Percentiles rank a stretch among this genome's conserved stretches.
Evolutionary conservation across 306 rosid genomes (phyloP).

Genomic region (Acacia melanoxylon): DNA sequence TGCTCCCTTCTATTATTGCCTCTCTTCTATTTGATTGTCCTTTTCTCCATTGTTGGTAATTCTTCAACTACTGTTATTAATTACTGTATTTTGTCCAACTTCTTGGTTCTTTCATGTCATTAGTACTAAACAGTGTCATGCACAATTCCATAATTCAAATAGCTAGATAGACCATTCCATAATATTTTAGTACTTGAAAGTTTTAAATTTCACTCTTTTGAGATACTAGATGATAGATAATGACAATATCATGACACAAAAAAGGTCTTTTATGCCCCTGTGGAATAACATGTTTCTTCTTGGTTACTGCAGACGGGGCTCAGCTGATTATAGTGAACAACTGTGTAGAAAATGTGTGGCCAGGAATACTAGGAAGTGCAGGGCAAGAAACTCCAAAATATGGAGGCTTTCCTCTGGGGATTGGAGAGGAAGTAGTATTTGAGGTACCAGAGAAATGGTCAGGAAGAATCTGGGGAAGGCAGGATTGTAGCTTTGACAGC

Average conservation of each 20-base stretch:
- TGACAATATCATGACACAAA: background rate
- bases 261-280: background rate
- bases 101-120: slow-evolving; percentile 19
- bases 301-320: slow-evolving; percentile 67
- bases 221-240: background rate
- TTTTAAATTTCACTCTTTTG: background rate
- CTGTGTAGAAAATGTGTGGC: slow-evolving; percentile 88
- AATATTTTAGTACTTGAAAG: background rate
- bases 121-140: background rate
- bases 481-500: slow-evolving; percentile 69
- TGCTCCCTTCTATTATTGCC: slow-evolving; percentile 34
- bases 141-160: background rate
- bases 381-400: slow-evolving; percentile 74
- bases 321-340: slow-evolving; percentile 86
- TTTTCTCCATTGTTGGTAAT: slow-evolving; percentile 50
- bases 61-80: background rate
- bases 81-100: slow-evolving; percentile 5
- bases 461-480: slow-evolving; percentile 96
- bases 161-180: background rate
- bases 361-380: slow-evolving; percentile 83
- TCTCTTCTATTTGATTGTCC: slow-evolving; percentile 36
- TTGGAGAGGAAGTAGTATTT: slow-evolving; percentile 69
- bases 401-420: slow-evolving; percentile 84
- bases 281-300: background rate
- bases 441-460: slow-evolving; percentile 84